Conservation (phyloP, 441 rosid genomes). For the Erysimum cheiri region DNA sequence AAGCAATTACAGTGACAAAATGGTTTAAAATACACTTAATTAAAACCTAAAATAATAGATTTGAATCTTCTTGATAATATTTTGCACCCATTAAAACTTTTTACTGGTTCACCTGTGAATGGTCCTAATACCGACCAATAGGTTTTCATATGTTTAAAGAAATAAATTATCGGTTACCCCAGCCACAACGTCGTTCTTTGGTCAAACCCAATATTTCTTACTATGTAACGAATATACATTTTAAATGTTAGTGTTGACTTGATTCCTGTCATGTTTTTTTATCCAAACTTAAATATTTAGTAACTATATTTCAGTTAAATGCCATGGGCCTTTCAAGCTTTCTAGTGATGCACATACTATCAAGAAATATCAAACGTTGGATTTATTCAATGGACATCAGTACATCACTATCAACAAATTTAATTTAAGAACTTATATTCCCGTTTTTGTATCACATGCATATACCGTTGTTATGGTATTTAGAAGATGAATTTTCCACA, state of each 20-base stretch:
- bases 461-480: conserved; percentile 3
- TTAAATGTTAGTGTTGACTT: conserved; percentile 10
- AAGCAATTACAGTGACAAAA: too few relatives aligned
- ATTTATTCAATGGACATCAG: conserved; percentile 3
- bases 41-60: too few relatives aligned
- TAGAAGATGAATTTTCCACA: background rate
- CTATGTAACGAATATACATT: background rate
- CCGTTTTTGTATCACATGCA: background rate
- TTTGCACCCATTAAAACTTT: too few relatives aligned
- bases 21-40: too few relatives aligned
- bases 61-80: too few relatives aligned
- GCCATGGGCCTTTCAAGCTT: conserved; percentile 11
- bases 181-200: background rate
- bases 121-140: background rate
- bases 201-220: background rate
- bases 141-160: background rate
- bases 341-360: background rate
- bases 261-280: background rate
- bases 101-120: too few relatives aligned
- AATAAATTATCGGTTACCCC: background rate
- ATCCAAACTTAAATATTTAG: background rate
- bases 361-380: conserved; percentile 1
- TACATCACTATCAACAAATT: conserved; percentile 14
- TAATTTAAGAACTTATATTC: too few relatives aligned
- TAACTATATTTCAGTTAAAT: background rate